Evolutionary conservation across 495 filamentous ascomycete species (phyloP).

Genomic region (Pseudotulostoma volvatum): DNA sequence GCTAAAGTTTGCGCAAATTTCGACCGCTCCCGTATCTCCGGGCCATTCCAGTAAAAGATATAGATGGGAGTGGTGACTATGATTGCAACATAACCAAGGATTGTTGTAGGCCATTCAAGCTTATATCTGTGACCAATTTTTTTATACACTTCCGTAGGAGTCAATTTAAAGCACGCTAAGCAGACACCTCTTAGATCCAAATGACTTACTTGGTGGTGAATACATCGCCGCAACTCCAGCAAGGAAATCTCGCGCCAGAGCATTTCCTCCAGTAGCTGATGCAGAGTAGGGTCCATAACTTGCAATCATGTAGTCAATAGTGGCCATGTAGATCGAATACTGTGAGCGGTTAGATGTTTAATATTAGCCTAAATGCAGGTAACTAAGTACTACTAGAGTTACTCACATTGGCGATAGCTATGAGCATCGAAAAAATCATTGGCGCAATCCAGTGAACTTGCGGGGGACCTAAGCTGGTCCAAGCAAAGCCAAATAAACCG

Average conservation of each 20-base stretch:
- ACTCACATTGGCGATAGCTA: conserved; percentile 38
- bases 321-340: conserved; percentile 53
- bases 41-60: conserved; percentile 34
- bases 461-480: conserved; percentile 38
- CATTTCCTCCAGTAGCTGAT: conserved; percentile 54
- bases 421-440: conserved; percentile 36
- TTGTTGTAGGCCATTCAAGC: conserved; percentile 27
- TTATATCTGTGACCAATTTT: conserved; percentile 17
- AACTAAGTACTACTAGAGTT: too few relatives aligned
- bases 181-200: background rate
- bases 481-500: conserved; percentile 47
- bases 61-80: conserved; percentile 31
- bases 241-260: conserved; percentile 21
- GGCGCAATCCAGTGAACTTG: conserved; percentile 38
- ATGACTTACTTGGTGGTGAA: conserved; percentile 12
- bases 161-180: background rate
- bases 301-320: conserved; percentile 62
- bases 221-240: conserved; percentile 21
- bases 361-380: too few relatives aligned
- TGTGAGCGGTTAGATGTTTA: too few relatives aligned
- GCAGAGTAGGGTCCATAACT: conserved; percentile 57
- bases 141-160: conserved; percentile 10
- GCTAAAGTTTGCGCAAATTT: conserved; percentile 24
- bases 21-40: conserved; percentile 26
- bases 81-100: conserved; percentile 27